Percentiles rank a stretch among this genome's conserved stretches.
Evolutionary conservation across 2,329 filamentous ascomycete species (phyloP).

Genomic region (Claviceps capensis): DNA sequence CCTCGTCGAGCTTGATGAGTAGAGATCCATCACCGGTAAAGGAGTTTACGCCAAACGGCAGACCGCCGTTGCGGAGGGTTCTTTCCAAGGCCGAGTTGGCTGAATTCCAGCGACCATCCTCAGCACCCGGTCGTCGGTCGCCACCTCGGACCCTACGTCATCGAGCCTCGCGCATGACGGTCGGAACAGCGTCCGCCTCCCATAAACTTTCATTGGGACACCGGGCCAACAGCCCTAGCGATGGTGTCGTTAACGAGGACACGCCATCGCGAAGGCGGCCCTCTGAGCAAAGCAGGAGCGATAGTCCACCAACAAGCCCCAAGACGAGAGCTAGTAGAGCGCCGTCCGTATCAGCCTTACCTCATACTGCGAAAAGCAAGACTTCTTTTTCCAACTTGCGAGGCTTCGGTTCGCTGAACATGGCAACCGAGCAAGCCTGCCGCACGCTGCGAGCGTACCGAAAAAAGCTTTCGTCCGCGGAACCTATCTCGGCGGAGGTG

Average conservation of each 20-base stretch:
- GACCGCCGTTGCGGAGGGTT: slow-evolving; percentile 69
- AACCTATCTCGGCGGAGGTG: slow-evolving; percentile 41
- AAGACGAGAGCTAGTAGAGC: slow-evolving; percentile 32
- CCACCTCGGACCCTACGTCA: slow-evolving; percentile 41
- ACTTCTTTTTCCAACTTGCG: slow-evolving; percentile 31
- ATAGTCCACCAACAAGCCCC: slow-evolving; percentile 37
- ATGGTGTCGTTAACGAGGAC: slow-evolving; percentile 26
- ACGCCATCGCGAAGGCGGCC: slow-evolving; percentile 35
- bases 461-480: slow-evolving; percentile 45
- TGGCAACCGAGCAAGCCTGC: slow-evolving; percentile 51
- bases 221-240: slow-evolving; percentile 27
- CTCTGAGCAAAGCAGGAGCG: slow-evolving; percentile 29
- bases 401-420: slow-evolving; percentile 42
- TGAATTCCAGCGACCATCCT: slow-evolving; percentile 51
- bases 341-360: slow-evolving; percentile 41
- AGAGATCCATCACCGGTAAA: slow-evolving; percentile 43
- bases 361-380: slow-evolving; percentile 33
- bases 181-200: slow-evolving; percentile 20
- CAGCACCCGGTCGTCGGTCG: slow-evolving; percentile 35
- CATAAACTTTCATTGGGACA: slow-evolving; percentile 25
- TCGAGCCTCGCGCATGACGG: slow-evolving; percentile 38
- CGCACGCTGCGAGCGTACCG: slow-evolving; percentile 48
- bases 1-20: slow-evolving; percentile 24
- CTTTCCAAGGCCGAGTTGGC: slow-evolving; percentile 78
- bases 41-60: slow-evolving; percentile 40